Percentiles rank a stretch among this genome's conserved stretches.
Conservation (phyloP, 164 flowering plant species). For the Sedum album region DNA sequence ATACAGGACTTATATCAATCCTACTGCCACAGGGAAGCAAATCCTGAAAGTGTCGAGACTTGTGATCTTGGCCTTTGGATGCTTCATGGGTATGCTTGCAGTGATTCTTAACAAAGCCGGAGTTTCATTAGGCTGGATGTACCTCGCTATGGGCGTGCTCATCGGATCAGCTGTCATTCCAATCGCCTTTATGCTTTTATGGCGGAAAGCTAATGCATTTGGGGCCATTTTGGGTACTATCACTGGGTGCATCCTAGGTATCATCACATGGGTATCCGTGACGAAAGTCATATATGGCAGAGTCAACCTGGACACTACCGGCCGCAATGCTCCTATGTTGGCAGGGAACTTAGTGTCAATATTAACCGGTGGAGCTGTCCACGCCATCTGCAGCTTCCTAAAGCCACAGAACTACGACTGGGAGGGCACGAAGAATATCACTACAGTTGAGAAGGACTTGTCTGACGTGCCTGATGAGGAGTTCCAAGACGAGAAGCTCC, state of each 20-base stretch:
- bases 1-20: constrained; percentile 84
- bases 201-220: constrained; percentile 75
- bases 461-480: constrained; percentile 57
- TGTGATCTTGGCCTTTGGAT: constrained; percentile 66
- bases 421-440: constrained; percentile 72
- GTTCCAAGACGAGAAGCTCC: constrained; percentile 54
- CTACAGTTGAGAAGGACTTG: constrained; percentile 69
- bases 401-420: constrained; percentile 87
- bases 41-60: constrained; percentile 74
- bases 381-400: constrained; percentile 54
- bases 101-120: constrained; percentile 84
- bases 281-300: constrained; percentile 61
- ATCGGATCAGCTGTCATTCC: constrained; percentile 89
- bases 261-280: constrained; percentile 65
- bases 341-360: constrained; percentile 90
- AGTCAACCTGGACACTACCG: constrained; percentile 84
- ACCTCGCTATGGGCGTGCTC: constrained; percentile 87
- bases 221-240: constrained; percentile 75
- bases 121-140: constrained; percentile 96
- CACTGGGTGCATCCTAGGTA: constrained; percentile 61
- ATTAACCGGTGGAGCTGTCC: constrained; percentile 69
- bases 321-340: constrained; percentile 91
- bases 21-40: constrained; percentile 69
- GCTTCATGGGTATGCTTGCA: constrained; percentile 90
- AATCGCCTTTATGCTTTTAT: constrained; percentile 87